Base-by-base conservation (phyloP, 2,329 filamentous ascomycete genomes). In the Fusarium coffeatum region DNA sequence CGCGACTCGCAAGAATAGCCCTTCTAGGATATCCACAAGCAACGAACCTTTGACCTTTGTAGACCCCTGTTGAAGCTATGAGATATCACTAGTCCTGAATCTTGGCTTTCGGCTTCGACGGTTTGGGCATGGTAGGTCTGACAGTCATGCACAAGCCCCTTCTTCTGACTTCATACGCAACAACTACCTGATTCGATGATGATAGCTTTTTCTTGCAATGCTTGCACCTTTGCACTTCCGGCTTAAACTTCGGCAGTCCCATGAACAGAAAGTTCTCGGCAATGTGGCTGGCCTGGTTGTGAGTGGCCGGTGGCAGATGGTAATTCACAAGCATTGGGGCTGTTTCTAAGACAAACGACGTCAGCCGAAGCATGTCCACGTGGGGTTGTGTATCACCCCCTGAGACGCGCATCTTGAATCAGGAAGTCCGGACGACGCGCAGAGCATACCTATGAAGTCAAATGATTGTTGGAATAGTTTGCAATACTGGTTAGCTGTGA, bases 221-320 rank as follows among this genome's bases (percentile, higher is more conserved):
- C 13, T 55, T 66, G 30, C 41, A 23, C 28, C n/a, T 59, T 18
- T 47, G 42, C 25, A 41, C 51, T 8, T 28, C 47, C 11, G 34
- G 37, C 30, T 45, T 68, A 34, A 55, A 42, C 6, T 53, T 48
- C 2, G 66, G 59, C 4, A 68, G 20, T 13, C 66, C 65, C 55
- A 68, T 68, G 20, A 69, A 66, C 15, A 68, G 56, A n/a, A 69
- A 18, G n/a, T 56, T 60, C 22, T 68, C 55, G 5, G 54, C 65
- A 37, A 69, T 9, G 23, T 50, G 32, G 32, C 48, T 42, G 15
- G 23, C 40, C 28, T 40, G 25, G 9, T 11, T 34, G 22, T 53
- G 43, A 15, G 37, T 41, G 18, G 42, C 30, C 4, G 43, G 28
- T 12, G 47, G 40, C 22, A 61, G 15, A 32, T 54, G 40, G 12